Percentiles rank a stretch among this genome's conserved stretches.
phyloP scores from a whole-genome alignment of 352 stramenopile species.

The Globisporangium spinosum region DNA sequence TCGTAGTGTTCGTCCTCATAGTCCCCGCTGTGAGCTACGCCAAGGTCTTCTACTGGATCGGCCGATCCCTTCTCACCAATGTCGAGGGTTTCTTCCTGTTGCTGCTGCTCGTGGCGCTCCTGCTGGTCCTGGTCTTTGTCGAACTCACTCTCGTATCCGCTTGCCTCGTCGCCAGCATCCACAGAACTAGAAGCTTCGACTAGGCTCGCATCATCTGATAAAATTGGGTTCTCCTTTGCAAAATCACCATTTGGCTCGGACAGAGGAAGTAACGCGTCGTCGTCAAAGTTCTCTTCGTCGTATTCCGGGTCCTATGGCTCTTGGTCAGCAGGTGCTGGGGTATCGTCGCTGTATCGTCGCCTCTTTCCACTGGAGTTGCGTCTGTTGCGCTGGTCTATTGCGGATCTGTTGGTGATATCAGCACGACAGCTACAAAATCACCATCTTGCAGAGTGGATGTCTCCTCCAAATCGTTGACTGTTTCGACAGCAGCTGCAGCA shows the following conservation, averaged over 20 bases:
- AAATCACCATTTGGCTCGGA: background rate
- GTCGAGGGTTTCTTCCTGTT: background rate
- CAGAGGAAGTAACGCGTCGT: background rate
- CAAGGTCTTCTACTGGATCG: background rate
- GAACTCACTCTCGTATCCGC: constrained; percentile 40
- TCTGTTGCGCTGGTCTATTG: too few species aligned
- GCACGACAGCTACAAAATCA: background rate
- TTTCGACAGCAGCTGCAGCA: background rate
- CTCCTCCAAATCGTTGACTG: background rate
- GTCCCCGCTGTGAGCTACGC: constrained; percentile 20
- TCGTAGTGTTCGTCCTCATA: constrained; percentile 42
- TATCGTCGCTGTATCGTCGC: background rate
- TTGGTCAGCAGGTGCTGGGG: too few species aligned
- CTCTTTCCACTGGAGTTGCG: too few species aligned
- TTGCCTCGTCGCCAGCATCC: constrained; percentile 13
- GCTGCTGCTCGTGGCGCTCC: background rate
- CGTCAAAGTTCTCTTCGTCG: constrained; percentile 19
- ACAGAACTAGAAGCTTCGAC: background rate
- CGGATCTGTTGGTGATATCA: background rate
- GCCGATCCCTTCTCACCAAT: background rate
- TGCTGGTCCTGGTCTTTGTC: constrained; percentile 20
- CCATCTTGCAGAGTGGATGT: background rate
- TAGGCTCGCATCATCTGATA: background rate
- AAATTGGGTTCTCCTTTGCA: background rate
- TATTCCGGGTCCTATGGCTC: constrained; percentile 8